Percentiles rank a stretch among this genome's conserved stretches.
phyloP scores from a whole-genome alignment of 140 eudicot genomes.

The Oenanthe javanica region DNA sequence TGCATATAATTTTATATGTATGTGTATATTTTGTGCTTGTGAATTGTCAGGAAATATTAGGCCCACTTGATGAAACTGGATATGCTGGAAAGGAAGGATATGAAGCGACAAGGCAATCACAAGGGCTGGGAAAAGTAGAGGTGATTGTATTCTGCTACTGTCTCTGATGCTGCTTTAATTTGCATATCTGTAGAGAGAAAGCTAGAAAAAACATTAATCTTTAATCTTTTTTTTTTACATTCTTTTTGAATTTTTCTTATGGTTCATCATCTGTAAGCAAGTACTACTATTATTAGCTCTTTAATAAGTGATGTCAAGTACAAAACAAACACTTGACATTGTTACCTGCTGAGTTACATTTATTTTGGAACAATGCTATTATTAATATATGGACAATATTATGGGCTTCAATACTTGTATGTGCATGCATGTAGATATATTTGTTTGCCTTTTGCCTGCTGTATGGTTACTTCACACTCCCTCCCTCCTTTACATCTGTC shows the following conservation, averaged over 20 bases:
- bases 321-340: conserved; percentile 2
- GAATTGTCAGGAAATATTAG: conserved; percentile 9
- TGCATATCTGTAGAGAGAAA: not conserved
- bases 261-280: not conserved
- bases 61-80: conserved; percentile 1
- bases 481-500: no score
- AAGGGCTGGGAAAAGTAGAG: not conserved
- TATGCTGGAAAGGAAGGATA: conserved; percentile 3
- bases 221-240: no score
- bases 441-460: no score
- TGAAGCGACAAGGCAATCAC: conserved; percentile 16
- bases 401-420: not conserved
- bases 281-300: conserved; percentile 5
- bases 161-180: not conserved
- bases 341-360: not conserved
- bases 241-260: not conserved
- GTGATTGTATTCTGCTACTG: conserved; percentile 6
- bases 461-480: no score
- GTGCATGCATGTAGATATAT: not conserved
- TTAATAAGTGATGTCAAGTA: conserved; percentile 3
- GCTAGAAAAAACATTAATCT: no score
- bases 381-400: not conserved
- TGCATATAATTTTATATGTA: not conserved
- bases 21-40: not conserved
- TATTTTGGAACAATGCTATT: not conserved